Base-by-base conservation (phyloP, 768 basidiomycete species). In the Sporobolomyces pararoseus region DNA sequence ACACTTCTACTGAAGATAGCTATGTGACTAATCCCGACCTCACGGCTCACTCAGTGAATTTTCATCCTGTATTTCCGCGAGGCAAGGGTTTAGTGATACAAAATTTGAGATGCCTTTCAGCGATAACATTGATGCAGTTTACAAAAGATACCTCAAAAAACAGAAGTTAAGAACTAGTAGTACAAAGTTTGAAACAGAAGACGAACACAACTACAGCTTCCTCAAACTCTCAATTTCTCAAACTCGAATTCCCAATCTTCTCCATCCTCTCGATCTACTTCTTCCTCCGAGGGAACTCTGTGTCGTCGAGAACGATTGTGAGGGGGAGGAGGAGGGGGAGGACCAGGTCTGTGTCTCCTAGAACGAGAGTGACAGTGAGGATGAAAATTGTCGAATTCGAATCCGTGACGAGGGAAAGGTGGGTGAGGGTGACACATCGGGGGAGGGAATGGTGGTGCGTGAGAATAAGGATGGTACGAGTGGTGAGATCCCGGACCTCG, bases 241-340 rank as follows among this genome's bases (percentile, higher is more conserved):
- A 52, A 52, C n/a, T 52, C 51, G 25, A 29, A 7, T 27, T 52
- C 27, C 51, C 51, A 52, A 27, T 32, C 51, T 21, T 52, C 51
- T 4, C 7, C 51, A 5, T 29, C 21, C 49, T 9, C 49, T 50
- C 49, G 23, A 23, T 50, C 10, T 9, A 12, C 49, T 9, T 50
- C 49, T 50, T 23, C 49, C 9, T 50, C 10, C 10, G 39, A 42
- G n/a, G n/a, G n/a, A n/a, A n/a, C n/a, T 14, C 17, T 7, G 31
- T 29, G 25, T 29, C 21, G 51, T 29, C 19, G 25, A n/a, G 13
- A 27, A 13, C 19, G 25, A 29, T 32, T 19, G 31, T 52, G 51
- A 52, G 51, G 51, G 21, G 51, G 51, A 52, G 51, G 51, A 27
- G 51, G 51, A 52, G 16, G 51, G 17, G 49, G 49, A n/a, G n/a